These are phyloP conservation scores for Nakazawaea molendinolei DNA, from an alignment of 805 yeast genomes.

Conservation along the genomic window DNA sequence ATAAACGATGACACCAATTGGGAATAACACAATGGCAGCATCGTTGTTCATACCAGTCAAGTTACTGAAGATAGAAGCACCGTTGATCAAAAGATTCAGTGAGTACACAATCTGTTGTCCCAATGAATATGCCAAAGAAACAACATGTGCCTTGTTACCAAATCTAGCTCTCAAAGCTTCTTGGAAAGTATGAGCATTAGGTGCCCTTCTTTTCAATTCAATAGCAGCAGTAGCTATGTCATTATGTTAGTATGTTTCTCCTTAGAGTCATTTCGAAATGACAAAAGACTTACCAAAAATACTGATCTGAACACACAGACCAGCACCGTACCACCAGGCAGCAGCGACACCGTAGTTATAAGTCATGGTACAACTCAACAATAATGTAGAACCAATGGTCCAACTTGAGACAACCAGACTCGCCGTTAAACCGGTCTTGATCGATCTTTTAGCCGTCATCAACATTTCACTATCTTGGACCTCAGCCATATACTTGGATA, in stretches of 20 bases:
- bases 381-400: constrained; percentile 28
- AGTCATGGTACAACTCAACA: constrained; percentile 24
- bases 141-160: constrained; percentile 24
- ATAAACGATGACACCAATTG: constrained; percentile 29
- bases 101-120: constrained; percentile 25
- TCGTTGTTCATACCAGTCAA: constrained; percentile 28
- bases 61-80: constrained; percentile 26
- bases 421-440: constrained; percentile 29
- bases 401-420: constrained; percentile 30
- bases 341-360: constrained; percentile 28
- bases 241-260: no score
- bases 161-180: constrained; percentile 26
- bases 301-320: constrained; percentile 28
- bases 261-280: no score
- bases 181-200: constrained; percentile 29
- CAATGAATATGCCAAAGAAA: constrained; percentile 21
- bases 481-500: constrained; percentile 31
- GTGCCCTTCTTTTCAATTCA: constrained; percentile 28
- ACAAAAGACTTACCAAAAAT: no score
- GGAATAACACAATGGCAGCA: constrained; percentile 28
- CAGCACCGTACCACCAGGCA: constrained; percentile 29
- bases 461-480: constrained; percentile 37
- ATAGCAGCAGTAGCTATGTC: constrained; percentile 26
- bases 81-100: constrained; percentile 27
- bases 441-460: constrained; percentile 30